phyloP scores from a whole-genome alignment of 495 filamentous ascomycete species.

The Oidiodendron maius region DNA sequence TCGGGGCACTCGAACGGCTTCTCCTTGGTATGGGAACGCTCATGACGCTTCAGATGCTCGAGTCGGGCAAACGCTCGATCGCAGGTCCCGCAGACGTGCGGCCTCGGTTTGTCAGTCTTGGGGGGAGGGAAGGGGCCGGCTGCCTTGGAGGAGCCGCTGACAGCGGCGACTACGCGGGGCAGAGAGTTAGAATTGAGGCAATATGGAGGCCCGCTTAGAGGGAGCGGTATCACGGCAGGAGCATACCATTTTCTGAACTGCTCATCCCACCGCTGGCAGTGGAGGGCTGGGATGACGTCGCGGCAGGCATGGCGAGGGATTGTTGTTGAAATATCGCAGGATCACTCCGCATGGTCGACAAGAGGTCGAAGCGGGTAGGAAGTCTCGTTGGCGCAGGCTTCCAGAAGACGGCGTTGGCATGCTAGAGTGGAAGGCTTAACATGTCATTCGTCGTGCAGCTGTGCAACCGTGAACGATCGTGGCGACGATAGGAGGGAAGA shows the following conservation, averaged over 20 bases:
- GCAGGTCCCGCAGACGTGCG: conserved; percentile 92
- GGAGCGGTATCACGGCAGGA: neutral
- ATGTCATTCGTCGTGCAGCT: conserved; percentile 11
- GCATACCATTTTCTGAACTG: conserved; percentile 21
- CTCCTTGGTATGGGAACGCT: conserved; percentile 97
- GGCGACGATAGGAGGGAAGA: conserved; percentile 8
- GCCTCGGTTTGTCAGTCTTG: conserved; percentile 77
- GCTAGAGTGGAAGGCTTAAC: conserved; percentile 10
- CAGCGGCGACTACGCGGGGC: conserved; percentile 2
- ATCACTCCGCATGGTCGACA: conserved; percentile 18
- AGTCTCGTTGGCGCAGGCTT: neutral
- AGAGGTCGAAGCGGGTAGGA: neutral
- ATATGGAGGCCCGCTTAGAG: too few relatives aligned
- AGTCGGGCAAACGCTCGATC: conserved; percentile 88
- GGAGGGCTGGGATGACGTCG: conserved; percentile 18
- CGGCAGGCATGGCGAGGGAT: conserved; percentile 18
- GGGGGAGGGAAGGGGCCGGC: conserved; percentile 19
- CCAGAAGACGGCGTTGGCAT: conserved; percentile 11
- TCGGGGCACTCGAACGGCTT: conserved; percentile 99
- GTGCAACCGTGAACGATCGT: conserved; percentile 6
- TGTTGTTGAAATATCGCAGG: conserved; percentile 11
- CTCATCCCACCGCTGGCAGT: conserved; percentile 13
- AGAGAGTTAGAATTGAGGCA: conserved; percentile 6
- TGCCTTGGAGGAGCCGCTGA: conserved; percentile 13
- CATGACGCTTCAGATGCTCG: conserved; percentile 96